These are phyloP conservation scores for sorghum (Sorghum bicolor) DNA, from an alignment of 176 grass and related monocot species.

Conservation along the genomic window DNA sequence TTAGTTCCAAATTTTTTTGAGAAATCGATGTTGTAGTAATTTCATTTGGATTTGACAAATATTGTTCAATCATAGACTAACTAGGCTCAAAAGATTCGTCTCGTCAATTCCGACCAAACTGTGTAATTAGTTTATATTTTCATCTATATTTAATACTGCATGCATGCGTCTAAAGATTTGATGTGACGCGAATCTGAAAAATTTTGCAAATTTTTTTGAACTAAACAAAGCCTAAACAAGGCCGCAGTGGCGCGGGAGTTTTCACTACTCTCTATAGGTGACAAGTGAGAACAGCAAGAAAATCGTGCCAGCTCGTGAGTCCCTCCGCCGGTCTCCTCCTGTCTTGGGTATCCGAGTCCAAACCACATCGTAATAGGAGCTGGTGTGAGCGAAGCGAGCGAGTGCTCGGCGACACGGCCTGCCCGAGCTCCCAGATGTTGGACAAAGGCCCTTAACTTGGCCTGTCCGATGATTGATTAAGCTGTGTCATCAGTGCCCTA, in stretches of 20 bases:
- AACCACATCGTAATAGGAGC: neutral
- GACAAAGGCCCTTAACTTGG: neutral
- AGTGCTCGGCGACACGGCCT: neutral
- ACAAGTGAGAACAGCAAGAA: slow-evolving; percentile 8
- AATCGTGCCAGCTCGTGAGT: slow-evolving; percentile 1
- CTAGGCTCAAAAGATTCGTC: too few relatives aligned
- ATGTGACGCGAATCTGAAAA: too few relatives aligned
- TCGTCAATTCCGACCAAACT: too few relatives aligned
- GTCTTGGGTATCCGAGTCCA: slow-evolving; percentile 1
- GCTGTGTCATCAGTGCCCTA: neutral
- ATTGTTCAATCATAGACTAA: too few relatives aligned
- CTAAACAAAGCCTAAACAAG: too few relatives aligned
- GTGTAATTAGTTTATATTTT: too few relatives aligned
- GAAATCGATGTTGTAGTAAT: too few relatives aligned
- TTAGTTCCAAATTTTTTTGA: too few relatives aligned
- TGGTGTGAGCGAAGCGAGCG: neutral
- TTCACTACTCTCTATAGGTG: neutral
- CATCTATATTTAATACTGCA: too few relatives aligned
- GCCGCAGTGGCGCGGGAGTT: neutral
- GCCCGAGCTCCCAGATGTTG: neutral
- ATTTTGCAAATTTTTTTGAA: too few relatives aligned
- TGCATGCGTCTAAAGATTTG: too few relatives aligned
- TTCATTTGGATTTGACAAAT: too few relatives aligned
- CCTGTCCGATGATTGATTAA: neutral
- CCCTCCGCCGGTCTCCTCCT: neutral